These are phyloP conservation scores for Paramecium sonneborni DNA, from an alignment of 73 alveolate species.

Conservation along the genomic window DNA sequence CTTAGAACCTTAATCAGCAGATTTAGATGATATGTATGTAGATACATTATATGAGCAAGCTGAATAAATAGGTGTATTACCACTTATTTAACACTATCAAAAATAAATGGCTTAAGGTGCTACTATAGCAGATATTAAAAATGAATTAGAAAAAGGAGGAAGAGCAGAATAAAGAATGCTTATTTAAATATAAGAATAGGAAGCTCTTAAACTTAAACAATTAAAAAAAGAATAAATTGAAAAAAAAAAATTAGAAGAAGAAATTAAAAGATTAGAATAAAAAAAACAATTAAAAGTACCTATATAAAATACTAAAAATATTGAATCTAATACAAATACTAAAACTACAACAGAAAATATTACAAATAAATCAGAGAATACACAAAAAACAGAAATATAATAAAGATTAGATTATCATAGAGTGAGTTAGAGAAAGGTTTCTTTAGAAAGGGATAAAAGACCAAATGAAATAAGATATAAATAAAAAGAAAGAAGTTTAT, in stretches of 20 bases:
- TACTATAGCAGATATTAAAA: constrained; percentile 35
- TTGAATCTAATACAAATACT: background rate
- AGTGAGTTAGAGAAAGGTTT: constrained; percentile 24
- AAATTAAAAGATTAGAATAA: constrained; percentile 64
- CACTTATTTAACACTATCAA: constrained; percentile 62
- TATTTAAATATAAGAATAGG: constrained; percentile 15
- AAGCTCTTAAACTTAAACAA: constrained; percentile 45
- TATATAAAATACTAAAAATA: background rate
- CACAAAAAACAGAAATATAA: constrained; percentile 14
- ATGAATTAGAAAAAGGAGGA: constrained; percentile 60
- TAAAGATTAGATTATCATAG: constrained; percentile 14
- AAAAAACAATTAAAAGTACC: constrained; percentile 31
- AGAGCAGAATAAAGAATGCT: constrained; percentile 57
- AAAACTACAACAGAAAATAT: background rate
- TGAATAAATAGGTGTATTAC: constrained; percentile 84
- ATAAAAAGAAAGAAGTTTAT: constrained; percentile 27
- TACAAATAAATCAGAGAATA: background rate
- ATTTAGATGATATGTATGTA: constrained; percentile 92
- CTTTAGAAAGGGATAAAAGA: constrained; percentile 45
- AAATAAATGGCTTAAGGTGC: constrained; percentile 38
- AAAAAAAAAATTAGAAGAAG: constrained; percentile 59
- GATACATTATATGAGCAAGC: constrained; percentile 93
- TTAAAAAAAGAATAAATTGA: constrained; percentile 52
- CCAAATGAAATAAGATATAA: constrained; percentile 9
- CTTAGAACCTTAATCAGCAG: constrained; percentile 51